These are phyloP conservation scores for Ophiostoma australiae DNA, from an alignment of 2,329 filamentous ascomycete genomes.

Conservation along the genomic window DNA sequence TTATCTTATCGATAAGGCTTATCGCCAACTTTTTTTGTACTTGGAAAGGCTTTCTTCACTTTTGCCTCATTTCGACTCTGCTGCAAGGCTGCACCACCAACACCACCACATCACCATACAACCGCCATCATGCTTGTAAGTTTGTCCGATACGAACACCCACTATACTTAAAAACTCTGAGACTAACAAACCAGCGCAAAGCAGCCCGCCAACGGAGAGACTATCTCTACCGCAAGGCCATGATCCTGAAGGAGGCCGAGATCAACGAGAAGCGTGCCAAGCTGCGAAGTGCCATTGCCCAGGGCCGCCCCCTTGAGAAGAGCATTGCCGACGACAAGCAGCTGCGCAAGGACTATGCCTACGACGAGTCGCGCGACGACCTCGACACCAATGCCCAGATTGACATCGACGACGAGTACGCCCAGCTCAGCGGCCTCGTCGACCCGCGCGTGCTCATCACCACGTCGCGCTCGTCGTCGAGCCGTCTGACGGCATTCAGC, in stretches of 20 bases:
- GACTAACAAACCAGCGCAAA: conserved; percentile 47
- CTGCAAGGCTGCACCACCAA: neutral
- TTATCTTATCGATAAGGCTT: conserved; percentile 24
- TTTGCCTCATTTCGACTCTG: neutral
- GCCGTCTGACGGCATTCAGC: conserved; percentile 78
- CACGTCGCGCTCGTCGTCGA: conserved; percentile 82
- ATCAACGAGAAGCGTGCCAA: conserved; percentile 88
- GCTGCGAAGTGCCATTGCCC: conserved; percentile 78
- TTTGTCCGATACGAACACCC: neutral
- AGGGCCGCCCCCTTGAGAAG: conserved; percentile 78
- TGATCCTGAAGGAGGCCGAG: conserved; percentile 84
- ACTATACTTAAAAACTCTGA: neutral
- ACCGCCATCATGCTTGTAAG: conserved; percentile 27
- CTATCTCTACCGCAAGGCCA: conserved; percentile 85
- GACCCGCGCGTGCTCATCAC: conserved; percentile 77
- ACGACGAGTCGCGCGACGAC: conserved; percentile 76
- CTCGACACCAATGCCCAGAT: conserved; percentile 62
- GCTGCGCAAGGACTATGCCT: conserved; percentile 83
- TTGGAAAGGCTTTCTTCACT: neutral
- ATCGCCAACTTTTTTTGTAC: conserved; percentile 19
- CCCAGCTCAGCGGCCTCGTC: conserved; percentile 81
- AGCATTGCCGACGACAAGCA: conserved; percentile 80
- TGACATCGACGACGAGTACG: conserved; percentile 84
- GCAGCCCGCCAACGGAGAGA: conserved; percentile 75
- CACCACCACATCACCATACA: conserved; percentile 7